Percentiles rank a stretch among this genome's conserved stretches.
phyloP scores from a whole-genome alignment of 352 stramenopile species.

The Aphanomyces astaci region DNA sequence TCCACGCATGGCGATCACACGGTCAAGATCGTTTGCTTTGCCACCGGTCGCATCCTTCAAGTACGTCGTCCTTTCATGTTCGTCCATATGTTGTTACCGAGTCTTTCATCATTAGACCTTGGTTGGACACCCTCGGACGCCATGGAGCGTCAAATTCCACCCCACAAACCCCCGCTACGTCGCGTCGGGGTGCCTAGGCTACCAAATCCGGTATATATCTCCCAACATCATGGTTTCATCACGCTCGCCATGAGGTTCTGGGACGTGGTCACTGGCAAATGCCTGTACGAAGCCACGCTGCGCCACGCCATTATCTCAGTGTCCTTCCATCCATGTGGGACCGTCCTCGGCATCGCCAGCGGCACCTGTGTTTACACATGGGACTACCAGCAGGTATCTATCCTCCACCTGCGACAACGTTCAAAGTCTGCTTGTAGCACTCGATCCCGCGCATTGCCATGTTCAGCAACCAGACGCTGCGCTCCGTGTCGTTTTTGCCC shows the following conservation, averaged over 20 bases:
- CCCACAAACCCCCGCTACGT: conserved; percentile 90
- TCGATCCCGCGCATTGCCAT: conserved; percentile 75
- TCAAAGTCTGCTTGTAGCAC: conserved; percentile 47
- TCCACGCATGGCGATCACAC: conserved; percentile 98
- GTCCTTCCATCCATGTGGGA: conserved; percentile 92
- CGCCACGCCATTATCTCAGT: conserved; percentile 95
- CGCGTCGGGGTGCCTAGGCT: conserved; percentile 95
- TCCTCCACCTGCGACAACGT: conserved; percentile 24
- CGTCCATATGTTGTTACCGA: not conserved
- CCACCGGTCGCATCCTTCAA: conserved; percentile 77
- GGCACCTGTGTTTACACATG: conserved; percentile 93
- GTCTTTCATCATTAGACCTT: conserved; percentile 62
- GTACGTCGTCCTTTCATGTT: conserved; percentile 28
- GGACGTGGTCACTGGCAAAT: conserved; percentile 84
- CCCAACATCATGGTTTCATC: no score
- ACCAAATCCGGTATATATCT: conserved; percentile 80
- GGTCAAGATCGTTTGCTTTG: conserved; percentile 95
- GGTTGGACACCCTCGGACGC: conserved; percentile 74
- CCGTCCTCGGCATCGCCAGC: conserved; percentile 92
- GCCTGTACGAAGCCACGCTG: conserved; percentile 91
- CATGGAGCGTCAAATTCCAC: conserved; percentile 99
- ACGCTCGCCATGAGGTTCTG: conserved; percentile 51
- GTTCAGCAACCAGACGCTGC: conserved; percentile 86
- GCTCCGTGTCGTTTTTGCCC: conserved; percentile 91
- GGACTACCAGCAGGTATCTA: conserved; percentile 83